Evolutionary conservation across 805 yeast genomes (phyloP), one percentile per base, ranked within the genome.

Genomic region (Starmerella ratchasimensis): DNA sequence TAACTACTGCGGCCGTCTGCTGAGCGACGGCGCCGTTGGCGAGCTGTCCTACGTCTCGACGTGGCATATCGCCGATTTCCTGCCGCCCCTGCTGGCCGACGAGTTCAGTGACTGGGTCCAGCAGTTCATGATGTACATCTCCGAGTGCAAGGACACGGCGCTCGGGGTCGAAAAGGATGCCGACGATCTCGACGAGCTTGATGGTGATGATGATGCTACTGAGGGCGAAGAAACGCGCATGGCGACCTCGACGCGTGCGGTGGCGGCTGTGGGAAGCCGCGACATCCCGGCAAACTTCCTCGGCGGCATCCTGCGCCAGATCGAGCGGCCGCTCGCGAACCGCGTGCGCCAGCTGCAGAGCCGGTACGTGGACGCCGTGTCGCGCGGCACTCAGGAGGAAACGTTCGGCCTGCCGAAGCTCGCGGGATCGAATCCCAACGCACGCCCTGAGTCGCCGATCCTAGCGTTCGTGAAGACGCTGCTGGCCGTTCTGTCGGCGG

Each of bases 31-130:
- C 15, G 26, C 37, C 2, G 26, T 26, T 2, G 42, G 42, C 2
- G 45, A 36, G 22, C 38, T 53, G 16, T 26, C 17, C 5, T 74
- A 80, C 1, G 65, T 59, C 34, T 69, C 70, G 40, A 59, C 74
- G 34, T 90, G 98, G 98, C 90, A 80, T 41, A 67, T 90, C 16
- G 71, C 72, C 41, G 62, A 71, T 24, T 81, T 72, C 47, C 59
- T 90, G 29, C 96, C 99, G 0, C 56, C 65, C 1, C 68, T 83
- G 14, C 70, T 79, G 44, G 88, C 75, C 50, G 69, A 69, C 5
- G 97, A 90, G 54, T 84, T 90, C 61, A 79, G 76, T 33, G 90
- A 79, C 48, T 90, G 95, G 95, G 62, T 81, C 28, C 62, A 74
- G 31, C 71, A 82, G 43, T 76, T 83, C 50, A 58, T 86, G 51